Conservation (phyloP, 129 eudicot species). For the Escallonia rubra region DNA sequence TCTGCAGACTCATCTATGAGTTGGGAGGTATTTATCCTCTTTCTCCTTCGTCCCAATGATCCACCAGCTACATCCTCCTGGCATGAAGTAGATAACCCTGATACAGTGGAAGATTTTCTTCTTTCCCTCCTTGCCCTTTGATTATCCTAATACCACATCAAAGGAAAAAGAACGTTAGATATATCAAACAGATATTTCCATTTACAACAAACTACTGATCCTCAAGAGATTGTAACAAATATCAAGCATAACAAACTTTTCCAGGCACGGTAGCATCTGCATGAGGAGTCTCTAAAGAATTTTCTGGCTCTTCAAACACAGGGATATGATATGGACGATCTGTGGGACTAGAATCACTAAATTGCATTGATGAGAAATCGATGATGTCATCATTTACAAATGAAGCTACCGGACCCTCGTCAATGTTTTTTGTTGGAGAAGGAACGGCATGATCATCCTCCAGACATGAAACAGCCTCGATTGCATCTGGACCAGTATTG, state of each 20-base stretch:
- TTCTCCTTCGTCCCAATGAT: slow-evolving; percentile 25
- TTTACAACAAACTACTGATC: too few species aligned
- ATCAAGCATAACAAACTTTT: not conserved
- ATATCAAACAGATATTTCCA: too few species aligned
- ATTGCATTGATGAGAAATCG: slow-evolving; percentile 41
- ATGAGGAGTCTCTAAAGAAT: slow-evolving; percentile 28
- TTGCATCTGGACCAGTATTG: slow-evolving; percentile 15
- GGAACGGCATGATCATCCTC: slow-evolving; percentile 25
- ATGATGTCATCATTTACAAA: slow-evolving; percentile 33
- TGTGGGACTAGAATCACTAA: slow-evolving; percentile 23
- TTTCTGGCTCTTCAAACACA: slow-evolving; percentile 27
- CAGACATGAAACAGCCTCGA: slow-evolving; percentile 18
- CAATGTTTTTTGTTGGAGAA: slow-evolving; percentile 26
- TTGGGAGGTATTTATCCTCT: slow-evolving; percentile 13
- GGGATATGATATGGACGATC: slow-evolving; percentile 32
- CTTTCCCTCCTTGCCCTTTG: slow-evolving; percentile 24
- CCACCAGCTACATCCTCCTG: slow-evolving; percentile 32
- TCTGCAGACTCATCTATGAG: slow-evolving; percentile 42
- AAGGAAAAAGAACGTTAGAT: too few species aligned
- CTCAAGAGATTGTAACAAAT: too few species aligned
- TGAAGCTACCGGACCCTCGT: slow-evolving; percentile 19
- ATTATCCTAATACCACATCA: slow-evolving; percentile 8
- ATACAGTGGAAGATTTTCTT: slow-evolving; percentile 1
- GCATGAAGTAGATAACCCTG: slow-evolving; percentile 5
- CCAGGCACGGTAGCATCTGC: slow-evolving; percentile 15